Conservation (phyloP, 2,329 filamentous ascomycete genomes). For the Pseudogymnoascus sp. region DNA sequence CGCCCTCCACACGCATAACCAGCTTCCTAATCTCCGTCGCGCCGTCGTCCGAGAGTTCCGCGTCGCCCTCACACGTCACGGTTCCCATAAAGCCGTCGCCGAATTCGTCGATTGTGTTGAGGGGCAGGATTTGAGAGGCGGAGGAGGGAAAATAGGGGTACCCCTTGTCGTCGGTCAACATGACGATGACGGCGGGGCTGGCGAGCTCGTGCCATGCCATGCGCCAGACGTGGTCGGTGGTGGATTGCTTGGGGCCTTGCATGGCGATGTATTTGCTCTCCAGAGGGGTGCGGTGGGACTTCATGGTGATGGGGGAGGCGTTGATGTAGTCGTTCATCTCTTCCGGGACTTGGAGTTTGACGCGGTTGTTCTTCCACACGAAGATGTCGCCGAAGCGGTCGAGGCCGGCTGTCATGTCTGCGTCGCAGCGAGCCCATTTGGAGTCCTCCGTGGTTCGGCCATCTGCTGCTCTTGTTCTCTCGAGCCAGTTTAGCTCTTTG, state of each 20-base stretch:
- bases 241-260: slow-evolving; percentile 75
- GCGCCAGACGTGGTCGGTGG: slow-evolving; percentile 80
- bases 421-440: slow-evolving; percentile 50
- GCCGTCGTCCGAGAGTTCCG: slow-evolving; percentile 51
- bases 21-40: slow-evolving; percentile 70
- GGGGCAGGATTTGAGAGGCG: slow-evolving; percentile 39
- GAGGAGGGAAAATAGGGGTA: slow-evolving; percentile 75
- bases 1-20: slow-evolving; percentile 38
- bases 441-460: slow-evolving; percentile 29
- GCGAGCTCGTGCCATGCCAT: slow-evolving; percentile 77
- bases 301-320: slow-evolving; percentile 60
- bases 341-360: slow-evolving; percentile 70
- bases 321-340: slow-evolving; percentile 74
- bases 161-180: slow-evolving; percentile 89
- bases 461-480: slow-evolving; percentile 26
- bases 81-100: slow-evolving; percentile 59
- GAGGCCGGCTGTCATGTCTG: slow-evolving; percentile 46
- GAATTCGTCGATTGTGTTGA: slow-evolving; percentile 59
- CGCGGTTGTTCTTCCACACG: slow-evolving; percentile 78
- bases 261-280: slow-evolving; percentile 73
- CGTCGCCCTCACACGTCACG: slow-evolving; percentile 54
- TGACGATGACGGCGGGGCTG: slow-evolving; percentile 75
- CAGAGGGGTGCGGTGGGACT: slow-evolving; percentile 25
- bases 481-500: slow-evolving; percentile 55
- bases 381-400: slow-evolving; percentile 89